Evolutionary conservation across 768 basidiomycete species (phyloP).

Genomic region (Amanita pallidorosea): DNA sequence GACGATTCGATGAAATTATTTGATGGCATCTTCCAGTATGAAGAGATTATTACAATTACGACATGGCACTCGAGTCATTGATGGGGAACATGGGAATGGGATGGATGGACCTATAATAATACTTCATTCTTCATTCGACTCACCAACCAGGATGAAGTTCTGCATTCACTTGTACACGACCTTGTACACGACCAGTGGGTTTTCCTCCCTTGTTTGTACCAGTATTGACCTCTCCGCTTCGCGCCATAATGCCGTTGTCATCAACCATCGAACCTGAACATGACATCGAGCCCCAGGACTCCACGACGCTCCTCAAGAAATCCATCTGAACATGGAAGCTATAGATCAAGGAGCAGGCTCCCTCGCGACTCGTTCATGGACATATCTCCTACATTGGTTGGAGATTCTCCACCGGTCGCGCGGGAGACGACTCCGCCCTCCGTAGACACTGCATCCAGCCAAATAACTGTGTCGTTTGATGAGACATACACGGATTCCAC

Average conservation of each 20-base stretch:
- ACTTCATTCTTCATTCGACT: background rate
- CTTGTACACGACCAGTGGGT: background rate
- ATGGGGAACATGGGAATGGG: background rate
- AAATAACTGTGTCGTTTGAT: background rate
- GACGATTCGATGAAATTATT: too few relatives aligned
- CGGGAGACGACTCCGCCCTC: background rate
- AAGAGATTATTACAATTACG: background rate
- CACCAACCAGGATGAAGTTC: background rate
- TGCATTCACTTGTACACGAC: background rate
- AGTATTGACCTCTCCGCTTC: background rate
- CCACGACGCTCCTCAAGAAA: background rate
- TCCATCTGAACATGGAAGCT: background rate
- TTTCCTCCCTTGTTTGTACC: background rate
- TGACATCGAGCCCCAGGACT: background rate
- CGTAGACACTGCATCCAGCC: background rate
- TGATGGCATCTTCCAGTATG: too few relatives aligned
- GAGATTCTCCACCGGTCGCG: background rate
- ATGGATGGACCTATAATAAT: background rate
- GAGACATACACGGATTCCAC: background rate
- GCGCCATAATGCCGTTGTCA: background rate
- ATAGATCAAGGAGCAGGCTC: background rate
- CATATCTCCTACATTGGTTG: slow-evolving; percentile 2
- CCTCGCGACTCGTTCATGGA: background rate
- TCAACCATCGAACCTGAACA: background rate
- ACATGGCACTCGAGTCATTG: background rate